phyloP scores from a whole-genome alignment of 2,329 filamentous ascomycete genomes.

The Lachnellula hyalina region DNA sequence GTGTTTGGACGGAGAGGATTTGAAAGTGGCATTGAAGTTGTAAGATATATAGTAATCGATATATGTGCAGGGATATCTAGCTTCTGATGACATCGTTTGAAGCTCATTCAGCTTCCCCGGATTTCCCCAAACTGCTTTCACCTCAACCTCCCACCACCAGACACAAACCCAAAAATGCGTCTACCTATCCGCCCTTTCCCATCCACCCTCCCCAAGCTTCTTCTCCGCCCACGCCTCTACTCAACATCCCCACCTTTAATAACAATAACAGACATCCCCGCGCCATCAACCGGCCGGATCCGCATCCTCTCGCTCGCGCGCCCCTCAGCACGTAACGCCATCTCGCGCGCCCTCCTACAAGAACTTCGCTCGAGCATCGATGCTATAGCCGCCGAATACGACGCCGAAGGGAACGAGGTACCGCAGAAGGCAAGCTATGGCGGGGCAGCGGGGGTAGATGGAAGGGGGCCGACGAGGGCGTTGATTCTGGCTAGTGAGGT shows the following conservation, averaged over 20 bases:
- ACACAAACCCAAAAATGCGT: slow-evolving; percentile 4
- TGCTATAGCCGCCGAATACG: slow-evolving; percentile 61
- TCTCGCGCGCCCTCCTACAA: slow-evolving; percentile 72
- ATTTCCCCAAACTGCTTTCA: not conserved
- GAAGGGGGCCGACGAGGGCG: slow-evolving; percentile 63
- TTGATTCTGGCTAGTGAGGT: slow-evolving; percentile 78
- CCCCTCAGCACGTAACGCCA: slow-evolving; percentile 80
- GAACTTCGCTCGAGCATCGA: slow-evolving; percentile 69
- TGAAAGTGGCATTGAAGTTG: too few relatives aligned
- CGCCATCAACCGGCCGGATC: slow-evolving; percentile 59
- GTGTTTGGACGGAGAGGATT: too few relatives aligned
- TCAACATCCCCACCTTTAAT: slow-evolving; percentile 10
- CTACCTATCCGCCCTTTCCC: slow-evolving; percentile 1
- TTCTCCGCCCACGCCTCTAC: slow-evolving; percentile 10
- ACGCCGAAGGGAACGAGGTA: slow-evolving; percentile 48
- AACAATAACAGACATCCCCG: slow-evolving; percentile 15
- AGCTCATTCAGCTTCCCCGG: not conserved
- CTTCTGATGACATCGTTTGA: not conserved
- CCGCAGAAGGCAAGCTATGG: slow-evolving; percentile 37
- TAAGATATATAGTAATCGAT: too few relatives aligned
- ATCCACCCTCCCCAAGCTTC: slow-evolving; percentile 6
- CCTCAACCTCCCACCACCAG: not conserved
- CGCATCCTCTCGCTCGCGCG: slow-evolving; percentile 84
- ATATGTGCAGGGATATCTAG: not conserved
- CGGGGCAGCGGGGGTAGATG: slow-evolving; percentile 39